Percentiles rank a stretch among this genome's conserved stretches.
phyloP scores from a whole-genome alignment of 257 asterid genomes.

The Nicotiana undulata region DNA sequence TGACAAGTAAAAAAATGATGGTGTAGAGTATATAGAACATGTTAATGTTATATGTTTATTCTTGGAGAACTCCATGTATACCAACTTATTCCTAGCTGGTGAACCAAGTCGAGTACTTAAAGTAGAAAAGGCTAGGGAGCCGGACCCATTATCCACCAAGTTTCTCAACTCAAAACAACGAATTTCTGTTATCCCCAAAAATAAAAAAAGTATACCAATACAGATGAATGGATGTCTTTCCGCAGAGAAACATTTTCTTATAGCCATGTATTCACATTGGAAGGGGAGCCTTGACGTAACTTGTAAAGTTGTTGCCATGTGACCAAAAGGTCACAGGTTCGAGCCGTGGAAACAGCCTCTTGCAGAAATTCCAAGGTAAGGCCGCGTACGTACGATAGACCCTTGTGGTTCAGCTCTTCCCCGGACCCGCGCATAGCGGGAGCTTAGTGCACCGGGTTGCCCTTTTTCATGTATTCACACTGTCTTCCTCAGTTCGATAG shows the following conservation, averaged over 20 bases:
- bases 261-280: background rate
- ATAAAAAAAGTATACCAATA: background rate
- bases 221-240: background rate
- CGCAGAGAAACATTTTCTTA: background rate
- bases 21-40: background rate
- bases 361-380: too few species aligned
- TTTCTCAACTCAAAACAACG: background rate
- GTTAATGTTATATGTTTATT: background rate
- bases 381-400: too few species aligned
- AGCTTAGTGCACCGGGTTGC: too few species aligned
- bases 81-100: background rate
- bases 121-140: background rate
- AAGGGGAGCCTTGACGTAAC: too few species aligned
- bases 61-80: background rate
- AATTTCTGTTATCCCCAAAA: background rate
- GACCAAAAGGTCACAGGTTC: too few species aligned
- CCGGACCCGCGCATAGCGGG: too few species aligned
- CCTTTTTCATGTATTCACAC: too few species aligned
- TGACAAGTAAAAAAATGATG: background rate
- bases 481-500: too few species aligned
- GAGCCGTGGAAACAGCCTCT: too few species aligned
- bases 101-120: background rate
- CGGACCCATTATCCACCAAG: background rate
- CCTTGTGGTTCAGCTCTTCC: too few species aligned
- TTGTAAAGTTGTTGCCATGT: too few species aligned